These are phyloP conservation scores for Inosperma sp. DNA, from an alignment of 768 basidiomycete species.

Conservation along the genomic window DNA sequence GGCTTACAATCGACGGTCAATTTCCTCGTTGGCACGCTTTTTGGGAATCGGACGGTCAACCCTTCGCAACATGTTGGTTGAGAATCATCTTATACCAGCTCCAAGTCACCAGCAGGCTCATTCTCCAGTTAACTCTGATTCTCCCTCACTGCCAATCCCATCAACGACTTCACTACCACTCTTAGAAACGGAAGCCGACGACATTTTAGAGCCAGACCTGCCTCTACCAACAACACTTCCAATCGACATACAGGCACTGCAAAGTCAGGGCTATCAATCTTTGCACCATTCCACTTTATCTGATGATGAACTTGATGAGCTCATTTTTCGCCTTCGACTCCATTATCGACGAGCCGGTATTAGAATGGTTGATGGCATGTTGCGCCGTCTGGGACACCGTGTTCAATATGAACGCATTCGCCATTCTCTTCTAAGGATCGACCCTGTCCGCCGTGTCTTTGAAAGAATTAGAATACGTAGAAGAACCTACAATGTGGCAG, in stretches of 20 bases:
- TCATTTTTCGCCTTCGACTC: not conserved
- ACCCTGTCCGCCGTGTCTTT: not conserved
- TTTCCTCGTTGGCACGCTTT: not conserved
- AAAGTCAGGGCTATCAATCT: not conserved
- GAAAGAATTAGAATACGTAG: not conserved
- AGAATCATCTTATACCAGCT: not conserved
- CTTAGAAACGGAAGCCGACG: not conserved
- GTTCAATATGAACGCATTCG: not conserved
- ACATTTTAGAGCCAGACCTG: not conserved
- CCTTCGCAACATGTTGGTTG: not conserved
- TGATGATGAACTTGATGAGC: not conserved
- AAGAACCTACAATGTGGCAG: slow-evolving; percentile 5
- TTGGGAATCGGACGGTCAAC: not conserved
- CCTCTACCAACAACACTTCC: not conserved
- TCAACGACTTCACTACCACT: not conserved
- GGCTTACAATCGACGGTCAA: not conserved
- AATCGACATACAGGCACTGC: not conserved
- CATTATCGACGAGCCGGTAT: slow-evolving; percentile 3
- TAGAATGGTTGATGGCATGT: not conserved
- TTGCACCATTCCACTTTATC: not conserved
- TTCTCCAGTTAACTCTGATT: not conserved
- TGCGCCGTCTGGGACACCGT: not conserved
- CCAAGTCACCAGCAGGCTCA: not conserved
- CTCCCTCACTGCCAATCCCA: not conserved
- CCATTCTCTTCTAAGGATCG: not conserved